Conservation (phyloP, 1,284 basidiomycete genomes). For the Exobasidium cylindrosporum region DNA sequence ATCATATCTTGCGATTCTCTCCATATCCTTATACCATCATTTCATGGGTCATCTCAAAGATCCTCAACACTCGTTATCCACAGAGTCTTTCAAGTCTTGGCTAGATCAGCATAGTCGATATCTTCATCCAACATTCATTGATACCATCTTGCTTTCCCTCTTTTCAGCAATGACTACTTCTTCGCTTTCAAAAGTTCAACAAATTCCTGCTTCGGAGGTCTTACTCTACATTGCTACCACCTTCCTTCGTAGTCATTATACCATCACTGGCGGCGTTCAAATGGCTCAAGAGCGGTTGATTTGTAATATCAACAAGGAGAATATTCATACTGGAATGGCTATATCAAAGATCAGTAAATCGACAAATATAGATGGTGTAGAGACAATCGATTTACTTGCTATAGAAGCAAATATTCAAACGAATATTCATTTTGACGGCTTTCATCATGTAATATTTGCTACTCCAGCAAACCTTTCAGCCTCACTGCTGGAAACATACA, state of each 20-base stretch:
- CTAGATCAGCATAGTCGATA: slow-evolving; percentile 10
- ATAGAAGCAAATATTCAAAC: background rate
- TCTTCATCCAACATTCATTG: slow-evolving; percentile 26
- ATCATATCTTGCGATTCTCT: slow-evolving; percentile 41
- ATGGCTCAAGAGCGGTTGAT: slow-evolving; percentile 34
- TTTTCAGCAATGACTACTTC: slow-evolving; percentile 48
- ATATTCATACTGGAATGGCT: slow-evolving; percentile 12
- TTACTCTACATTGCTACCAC: slow-evolving; percentile 51
- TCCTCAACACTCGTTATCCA: slow-evolving; percentile 25
- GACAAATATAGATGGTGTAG: background rate
- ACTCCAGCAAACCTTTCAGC: slow-evolving; percentile 49
- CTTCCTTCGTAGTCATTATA: slow-evolving; percentile 42
- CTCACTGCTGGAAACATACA: slow-evolving; percentile 26
- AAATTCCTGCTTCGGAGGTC: slow-evolving; percentile 43
- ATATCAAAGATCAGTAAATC: slow-evolving; percentile 14
- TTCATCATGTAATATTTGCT: slow-evolving; percentile 47
- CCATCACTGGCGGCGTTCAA: slow-evolving; percentile 45
- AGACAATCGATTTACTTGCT: slow-evolving; percentile 17
- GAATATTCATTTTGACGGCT: slow-evolving; percentile 13
- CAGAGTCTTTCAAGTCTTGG: slow-evolving; percentile 25
- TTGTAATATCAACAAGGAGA: slow-evolving; percentile 4
- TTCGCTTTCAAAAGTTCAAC: slow-evolving; percentile 22
- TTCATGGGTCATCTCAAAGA: slow-evolving; percentile 31
- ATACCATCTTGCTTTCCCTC: slow-evolving; percentile 36
- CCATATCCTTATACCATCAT: slow-evolving; percentile 37